These are phyloP conservation scores for Trichoderma gracile DNA, from an alignment of 2,329 filamentous ascomycete species.

Conservation along the genomic window DNA sequence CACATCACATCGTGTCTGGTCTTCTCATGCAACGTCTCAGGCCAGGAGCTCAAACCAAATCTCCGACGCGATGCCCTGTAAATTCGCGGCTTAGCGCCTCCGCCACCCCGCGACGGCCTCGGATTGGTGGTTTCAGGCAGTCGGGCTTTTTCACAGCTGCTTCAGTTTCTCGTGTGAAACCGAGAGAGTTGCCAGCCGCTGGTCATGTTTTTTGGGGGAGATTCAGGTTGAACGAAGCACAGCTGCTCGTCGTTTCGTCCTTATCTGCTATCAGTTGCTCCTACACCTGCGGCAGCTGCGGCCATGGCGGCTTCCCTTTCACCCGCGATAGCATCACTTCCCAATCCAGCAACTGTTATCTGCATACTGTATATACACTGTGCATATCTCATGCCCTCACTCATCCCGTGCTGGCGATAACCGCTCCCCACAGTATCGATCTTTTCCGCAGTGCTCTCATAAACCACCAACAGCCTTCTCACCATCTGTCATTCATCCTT, in stretches of 20 bases:
- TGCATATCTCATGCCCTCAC: neutral
- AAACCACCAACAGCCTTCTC: slow-evolving; percentile 8
- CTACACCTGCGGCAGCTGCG: slow-evolving; percentile 9
- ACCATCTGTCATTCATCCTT: slow-evolving; percentile 11
- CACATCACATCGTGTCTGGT: too few species aligned
- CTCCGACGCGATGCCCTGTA: slow-evolving; percentile 16
- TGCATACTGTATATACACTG: slow-evolving; percentile 4
- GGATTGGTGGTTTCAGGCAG: neutral
- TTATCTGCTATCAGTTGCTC: slow-evolving; percentile 17
- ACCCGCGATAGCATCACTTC: slow-evolving; percentile 14
- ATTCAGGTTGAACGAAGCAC: neutral
- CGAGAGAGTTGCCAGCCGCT: neutral
- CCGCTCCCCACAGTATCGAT: slow-evolving; percentile 14
- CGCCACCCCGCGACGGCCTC: neutral
- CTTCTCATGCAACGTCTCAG: neutral
- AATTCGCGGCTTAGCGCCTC: neutral
- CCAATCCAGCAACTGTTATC: neutral
- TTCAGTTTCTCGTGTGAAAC: neutral
- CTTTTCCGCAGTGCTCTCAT: neutral
- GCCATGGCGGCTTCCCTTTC: slow-evolving; percentile 3
- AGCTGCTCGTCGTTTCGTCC: neutral
- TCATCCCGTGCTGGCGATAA: neutral
- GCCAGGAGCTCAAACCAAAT: slow-evolving; percentile 18
- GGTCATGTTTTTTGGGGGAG: neutral
- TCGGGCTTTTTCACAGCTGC: neutral